Evolutionary conservation across 2,329 filamentous ascomycete species (phyloP).

Genomic region (Talaromyces rugulosus): DNA sequence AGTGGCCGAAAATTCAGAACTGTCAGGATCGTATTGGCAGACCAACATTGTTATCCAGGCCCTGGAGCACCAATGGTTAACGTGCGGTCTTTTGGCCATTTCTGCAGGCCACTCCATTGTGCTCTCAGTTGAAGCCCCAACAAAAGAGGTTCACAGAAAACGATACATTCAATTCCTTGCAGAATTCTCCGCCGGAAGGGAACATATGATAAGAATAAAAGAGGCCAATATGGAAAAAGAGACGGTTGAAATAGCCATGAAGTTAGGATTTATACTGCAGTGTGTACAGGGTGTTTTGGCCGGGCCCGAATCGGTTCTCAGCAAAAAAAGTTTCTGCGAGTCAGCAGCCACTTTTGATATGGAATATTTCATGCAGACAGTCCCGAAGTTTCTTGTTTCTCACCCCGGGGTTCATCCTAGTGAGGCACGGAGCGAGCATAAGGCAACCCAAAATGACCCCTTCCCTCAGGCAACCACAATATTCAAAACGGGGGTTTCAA

Average conservation of each 20-base stretch:
- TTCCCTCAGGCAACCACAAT: background rate
- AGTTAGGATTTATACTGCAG: conserved; percentile 1
- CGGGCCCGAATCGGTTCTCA: background rate
- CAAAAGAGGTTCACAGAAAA: background rate
- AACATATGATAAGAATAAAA: background rate
- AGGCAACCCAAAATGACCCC: background rate
- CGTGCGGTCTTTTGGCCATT: conserved; percentile 3
- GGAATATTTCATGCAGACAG: background rate
- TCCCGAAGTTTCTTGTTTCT: background rate
- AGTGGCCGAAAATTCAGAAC: background rate
- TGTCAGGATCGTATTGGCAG: conserved; percentile 1
- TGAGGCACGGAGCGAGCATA: background rate
- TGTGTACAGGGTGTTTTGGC: background rate
- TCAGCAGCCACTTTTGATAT: background rate
- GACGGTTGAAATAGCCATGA: background rate
- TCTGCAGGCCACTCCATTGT: conserved; percentile 1
- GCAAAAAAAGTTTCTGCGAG: too few relatives aligned
- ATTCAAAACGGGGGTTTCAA: background rate
- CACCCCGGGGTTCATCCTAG: background rate
- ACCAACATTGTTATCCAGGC: background rate
- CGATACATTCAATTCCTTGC: background rate
- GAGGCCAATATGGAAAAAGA: background rate
- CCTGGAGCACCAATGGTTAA: conserved; percentile 2
- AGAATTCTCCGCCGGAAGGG: conserved; percentile 1
- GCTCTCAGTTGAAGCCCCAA: background rate